phyloP scores from a whole-genome alignment of 2,329 filamentous ascomycete species.

The Tolypocladium pustulatum region DNA sequence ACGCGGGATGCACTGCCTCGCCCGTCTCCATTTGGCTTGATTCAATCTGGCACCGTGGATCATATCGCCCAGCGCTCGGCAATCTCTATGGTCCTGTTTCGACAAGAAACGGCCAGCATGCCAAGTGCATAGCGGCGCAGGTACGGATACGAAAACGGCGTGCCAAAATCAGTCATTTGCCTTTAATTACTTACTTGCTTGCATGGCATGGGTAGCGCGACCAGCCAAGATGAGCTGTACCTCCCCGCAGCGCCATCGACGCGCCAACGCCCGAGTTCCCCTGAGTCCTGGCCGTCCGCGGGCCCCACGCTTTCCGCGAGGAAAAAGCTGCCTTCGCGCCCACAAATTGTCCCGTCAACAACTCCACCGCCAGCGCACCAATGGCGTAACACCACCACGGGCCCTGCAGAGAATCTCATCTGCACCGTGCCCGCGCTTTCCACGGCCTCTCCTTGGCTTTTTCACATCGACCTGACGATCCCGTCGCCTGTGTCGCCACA shows the following conservation, averaged over 20 bases:
- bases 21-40: not conserved
- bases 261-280: not conserved
- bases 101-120: not conserved
- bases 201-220: too few relatives aligned
- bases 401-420: not conserved
- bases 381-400: slow-evolving; percentile 6
- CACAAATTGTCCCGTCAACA: not conserved
- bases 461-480: not conserved
- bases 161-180: not conserved
- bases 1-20: not conserved
- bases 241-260: not conserved
- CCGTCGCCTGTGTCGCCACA: not conserved
- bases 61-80: not conserved
- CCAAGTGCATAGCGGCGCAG: not conserved
- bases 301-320: not conserved
- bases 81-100: not conserved
- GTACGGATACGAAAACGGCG: not conserved
- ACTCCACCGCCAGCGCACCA: slow-evolving; percentile 4
- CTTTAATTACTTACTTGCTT: too few relatives aligned
- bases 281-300: not conserved
- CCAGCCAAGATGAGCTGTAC: not conserved
- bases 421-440: not conserved
- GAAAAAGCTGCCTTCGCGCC: not conserved
- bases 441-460: not conserved
- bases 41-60: not conserved